Base-by-base conservation (phyloP, 805 yeast genomes). In the Myxozyma vanderwaltii region DNA sequence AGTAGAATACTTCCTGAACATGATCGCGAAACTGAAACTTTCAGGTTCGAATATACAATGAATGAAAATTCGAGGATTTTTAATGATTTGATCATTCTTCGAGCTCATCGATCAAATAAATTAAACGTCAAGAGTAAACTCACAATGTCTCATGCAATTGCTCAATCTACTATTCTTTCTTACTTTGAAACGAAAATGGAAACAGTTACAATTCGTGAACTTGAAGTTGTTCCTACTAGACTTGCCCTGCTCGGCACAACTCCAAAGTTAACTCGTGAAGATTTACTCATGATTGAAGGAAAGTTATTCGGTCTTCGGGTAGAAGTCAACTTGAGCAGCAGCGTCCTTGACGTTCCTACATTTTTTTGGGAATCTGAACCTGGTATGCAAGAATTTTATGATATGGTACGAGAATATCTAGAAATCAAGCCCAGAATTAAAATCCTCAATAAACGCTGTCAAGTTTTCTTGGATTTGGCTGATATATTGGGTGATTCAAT, bases 351-450 rank as follows among this genome's bases (percentile, higher is more conserved):
- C 69, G 91, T 96, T 0, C 99, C 99, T 0, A 96, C 90, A 63
- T 91, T 89, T 70, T 94, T 94, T 73, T 94, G 99, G 99, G 88
- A 91, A 31, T 74, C 75, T 63, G 99, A 94, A 74, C 99, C 99
- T 4, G 91, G 96, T 39, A 79, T 94, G 65, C 96, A 92, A 71
- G 98, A 98, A 2, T 76, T 94, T 43, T 94, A 94, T 73, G 79
- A 80, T 36, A 97, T 97, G 1, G 85, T 91, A 57, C 76, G 97
- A 59, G 97, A 94, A 64, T 94, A 94, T 69, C 76, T 94, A 57
- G 99, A 94, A 74, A 91, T 94, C 63, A 97, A 92, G 71, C 96
- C 89, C 73, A 77, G 99, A 54, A 97, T 92, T 31, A 91, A 89
- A 69, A 97, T 94, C 4, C 78, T 94, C 50, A 94, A 94, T 68